phyloP scores from a whole-genome alignment of 2,329 filamentous ascomycete species.

The Colletotrichum sp. region DNA sequence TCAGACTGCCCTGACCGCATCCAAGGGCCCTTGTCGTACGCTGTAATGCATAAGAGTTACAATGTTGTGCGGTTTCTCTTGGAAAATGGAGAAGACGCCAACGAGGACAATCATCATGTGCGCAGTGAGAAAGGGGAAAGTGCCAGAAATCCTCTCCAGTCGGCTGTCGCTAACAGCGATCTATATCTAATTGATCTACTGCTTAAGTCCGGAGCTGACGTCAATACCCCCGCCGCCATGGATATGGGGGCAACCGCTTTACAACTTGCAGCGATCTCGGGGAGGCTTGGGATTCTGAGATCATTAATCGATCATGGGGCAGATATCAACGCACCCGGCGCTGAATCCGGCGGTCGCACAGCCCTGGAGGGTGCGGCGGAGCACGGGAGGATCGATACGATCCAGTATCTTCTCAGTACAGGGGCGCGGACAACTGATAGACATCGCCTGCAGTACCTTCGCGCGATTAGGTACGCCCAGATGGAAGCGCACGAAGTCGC shows the following conservation, averaged over 20 bases:
- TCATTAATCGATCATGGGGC: not conserved
- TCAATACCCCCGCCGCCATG: not conserved
- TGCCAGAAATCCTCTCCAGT: not conserved
- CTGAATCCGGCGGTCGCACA: not conserved
- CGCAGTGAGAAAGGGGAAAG: too few species aligned
- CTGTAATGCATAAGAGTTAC: not conserved
- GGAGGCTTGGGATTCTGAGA: not conserved
- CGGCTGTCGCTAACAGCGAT: not conserved
- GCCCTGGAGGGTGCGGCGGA: not conserved
- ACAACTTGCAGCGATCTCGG: not conserved
- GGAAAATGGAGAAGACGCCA: not conserved
- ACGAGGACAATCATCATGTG: not conserved
- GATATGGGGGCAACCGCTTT: not conserved
- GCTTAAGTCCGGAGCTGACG: not conserved
- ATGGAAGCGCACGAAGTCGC: not conserved
- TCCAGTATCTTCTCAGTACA: not conserved
- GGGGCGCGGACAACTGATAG: not conserved
- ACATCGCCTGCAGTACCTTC: not conserved
- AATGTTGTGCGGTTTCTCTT: not conserved
- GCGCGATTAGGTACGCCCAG: not conserved
- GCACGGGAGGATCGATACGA: not conserved
- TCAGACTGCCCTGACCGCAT: accelerated
- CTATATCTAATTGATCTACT: not conserved
- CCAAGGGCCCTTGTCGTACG: not conserved
- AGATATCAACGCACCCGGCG: not conserved